These are phyloP conservation scores for Strobilomyces echinocephalus DNA, from an alignment of 768 basidiomycete species.

Conservation along the genomic window DNA sequence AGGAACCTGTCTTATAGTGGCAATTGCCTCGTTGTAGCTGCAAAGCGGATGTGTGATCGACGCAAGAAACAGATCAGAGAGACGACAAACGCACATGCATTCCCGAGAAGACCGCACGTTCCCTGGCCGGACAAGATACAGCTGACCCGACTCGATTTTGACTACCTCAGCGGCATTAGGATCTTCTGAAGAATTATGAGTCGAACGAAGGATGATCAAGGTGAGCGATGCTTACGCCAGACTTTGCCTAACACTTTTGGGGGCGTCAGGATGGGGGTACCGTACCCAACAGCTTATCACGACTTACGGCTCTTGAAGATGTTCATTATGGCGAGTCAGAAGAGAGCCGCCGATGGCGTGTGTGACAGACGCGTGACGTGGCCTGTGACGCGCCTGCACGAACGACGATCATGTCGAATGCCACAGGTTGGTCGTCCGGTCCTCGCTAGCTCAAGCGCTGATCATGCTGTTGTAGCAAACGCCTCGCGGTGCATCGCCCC, in stretches of 20 bases:
- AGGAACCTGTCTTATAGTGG: slow-evolving; percentile 82
- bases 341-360: slow-evolving; percentile 11
- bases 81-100: slow-evolving; percentile 77
- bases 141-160: slow-evolving; percentile 86
- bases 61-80: background rate
- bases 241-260: slow-evolving; percentile 80
- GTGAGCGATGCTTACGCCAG: slow-evolving; percentile 68
- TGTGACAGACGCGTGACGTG: slow-evolving; percentile 28
- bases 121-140: slow-evolving; percentile 87
- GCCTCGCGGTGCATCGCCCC: slow-evolving; percentile 10
- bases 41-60: background rate
- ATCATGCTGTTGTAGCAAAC: background rate
- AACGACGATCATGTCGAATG: slow-evolving; percentile 7
- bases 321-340: slow-evolving; percentile 55
- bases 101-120: slow-evolving; percentile 89
- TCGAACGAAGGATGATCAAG: slow-evolving; percentile 10
- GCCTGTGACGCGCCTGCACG: slow-evolving; percentile 18
- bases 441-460: background rate
- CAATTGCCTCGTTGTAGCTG: slow-evolving; percentile 95
- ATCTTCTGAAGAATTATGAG: slow-evolving; percentile 59
- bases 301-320: slow-evolving; percentile 76
- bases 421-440: slow-evolving; percentile 5
- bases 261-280: slow-evolving; percentile 19
- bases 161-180: slow-evolving; percentile 93
- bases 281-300: slow-evolving; percentile 5